Evolutionary conservation across 306 rosid species (phyloP), one percentile per base, ranked within the genome.

Genomic region (Acacia confusa): DNA sequence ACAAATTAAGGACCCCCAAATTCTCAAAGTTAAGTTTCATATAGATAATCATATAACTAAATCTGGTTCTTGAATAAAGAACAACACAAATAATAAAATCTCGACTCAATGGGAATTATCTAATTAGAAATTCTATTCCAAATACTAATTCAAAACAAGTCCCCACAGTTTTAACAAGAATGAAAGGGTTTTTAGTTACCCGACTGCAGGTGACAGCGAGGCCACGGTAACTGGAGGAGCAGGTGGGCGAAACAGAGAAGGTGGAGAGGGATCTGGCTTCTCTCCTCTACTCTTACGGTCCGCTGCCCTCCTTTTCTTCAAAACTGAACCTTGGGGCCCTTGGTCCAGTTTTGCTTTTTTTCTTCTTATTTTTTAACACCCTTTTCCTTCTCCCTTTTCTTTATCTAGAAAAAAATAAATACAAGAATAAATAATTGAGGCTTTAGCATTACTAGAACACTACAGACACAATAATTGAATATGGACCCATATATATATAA

Each of bases 1-100:
- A 50, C 0, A 68, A 78, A 82, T 16, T 80, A 78, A 74, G 75
- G 76, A 19, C 64, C 17, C 17, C 15, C 73, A 63, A 48, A 38
- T 17, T 45, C 36, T 67, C 8, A 70, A 2, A 32, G 67, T 32
- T 74, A 66, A 68, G 64, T 58, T 60, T 34, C 25, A 76, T 30
- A 24, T 34, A 11, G 74, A 25, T 24, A 60, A 24, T 34, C 36
- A 34, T 34, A 34, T 34, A 25, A 24, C 8, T 2, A 68, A 83
- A 81, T 41, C 55, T 63, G 28, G 4, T 73, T 65, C 6, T 34
- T 38, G 48, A 58, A 60, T 34, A 55, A 81, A 70, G 73, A 67
- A 41, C 32, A 38, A 74, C 17, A 16, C 22, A 28, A 58, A 68
- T 48, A 65, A 58, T n/a, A 79, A 22, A 38, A 60, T 81, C 44